A percentile compares a stretch with the other conserved stretches of the same genome.
phyloP scores from a whole-genome alignment of 2,329 filamentous ascomycete species.

The Xylariaceae sp. region DNA sequence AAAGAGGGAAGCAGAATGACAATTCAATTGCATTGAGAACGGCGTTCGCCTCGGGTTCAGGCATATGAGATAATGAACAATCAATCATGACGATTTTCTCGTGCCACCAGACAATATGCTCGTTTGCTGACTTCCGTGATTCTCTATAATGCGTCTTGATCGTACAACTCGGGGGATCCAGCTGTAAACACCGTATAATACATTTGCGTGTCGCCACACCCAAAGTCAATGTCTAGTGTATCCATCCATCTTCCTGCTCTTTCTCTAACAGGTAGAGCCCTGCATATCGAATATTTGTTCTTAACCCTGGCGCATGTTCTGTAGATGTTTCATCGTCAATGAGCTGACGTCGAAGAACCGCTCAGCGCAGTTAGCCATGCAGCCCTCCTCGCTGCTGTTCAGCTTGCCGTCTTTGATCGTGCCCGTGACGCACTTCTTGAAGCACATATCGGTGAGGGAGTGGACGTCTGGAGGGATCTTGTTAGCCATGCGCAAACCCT shows the following conservation, averaged over 20 bases:
- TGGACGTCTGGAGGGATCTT: conserved; percentile 45
- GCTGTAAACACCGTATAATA: too few relatives aligned
- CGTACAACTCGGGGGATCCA: too few relatives aligned
- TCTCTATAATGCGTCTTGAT: too few relatives aligned
- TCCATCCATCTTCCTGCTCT: too few relatives aligned
- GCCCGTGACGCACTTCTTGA: conserved; percentile 85
- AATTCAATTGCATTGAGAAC: conserved; percentile 31
- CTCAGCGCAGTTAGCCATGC: conserved; percentile 89
- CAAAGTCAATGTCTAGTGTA: too few relatives aligned
- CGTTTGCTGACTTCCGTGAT: too few relatives aligned
- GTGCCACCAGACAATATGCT: conserved; percentile 16
- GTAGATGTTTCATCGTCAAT: conserved; percentile 80
- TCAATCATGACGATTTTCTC: conserved; percentile 25
- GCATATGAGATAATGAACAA: conserved; percentile 35
- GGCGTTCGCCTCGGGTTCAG: conserved; percentile 31
- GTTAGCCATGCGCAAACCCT: too few relatives aligned
- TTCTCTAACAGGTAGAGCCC: too few relatives aligned
- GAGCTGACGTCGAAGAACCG: conserved; percentile 88
- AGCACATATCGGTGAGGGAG: conserved; percentile 72
- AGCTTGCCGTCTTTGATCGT: conserved; percentile 69
- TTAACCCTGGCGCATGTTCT: conserved; percentile 49
- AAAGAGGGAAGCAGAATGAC: conserved; percentile 24
- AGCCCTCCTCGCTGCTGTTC: conserved; percentile 75
- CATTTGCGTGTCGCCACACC: too few relatives aligned
- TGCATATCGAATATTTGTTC: neutral